Evolutionary conservation across 164 flowering plant species (phyloP).

Genomic region (Dillenia suffruticosa): DNA sequence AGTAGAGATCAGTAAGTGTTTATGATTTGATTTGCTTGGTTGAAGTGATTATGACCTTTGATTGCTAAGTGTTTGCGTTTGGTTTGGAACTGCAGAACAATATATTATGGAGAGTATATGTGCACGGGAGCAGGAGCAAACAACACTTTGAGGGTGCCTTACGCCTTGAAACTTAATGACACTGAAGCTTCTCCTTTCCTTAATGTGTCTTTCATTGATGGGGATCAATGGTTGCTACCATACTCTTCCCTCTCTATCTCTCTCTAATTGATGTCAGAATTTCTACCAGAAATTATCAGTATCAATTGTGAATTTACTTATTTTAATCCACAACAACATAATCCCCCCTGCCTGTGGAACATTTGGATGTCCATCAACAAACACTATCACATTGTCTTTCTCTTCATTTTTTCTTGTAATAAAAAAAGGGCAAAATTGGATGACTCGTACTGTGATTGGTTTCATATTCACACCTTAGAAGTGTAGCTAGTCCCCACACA

Average conservation of each 20-base stretch:
- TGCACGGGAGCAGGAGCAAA: conserved; percentile 79
- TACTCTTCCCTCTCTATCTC: conserved; percentile 3
- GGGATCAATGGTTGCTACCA: conserved; percentile 70
- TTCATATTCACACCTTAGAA: no score
- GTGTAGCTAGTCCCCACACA: no score
- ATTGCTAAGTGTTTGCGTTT: no score
- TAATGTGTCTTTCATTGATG: conserved; percentile 65
- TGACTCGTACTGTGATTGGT: no score
- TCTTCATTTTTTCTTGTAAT: no score
- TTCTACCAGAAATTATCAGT: background rate
- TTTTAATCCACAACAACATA: no score
- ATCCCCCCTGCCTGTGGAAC: no score
- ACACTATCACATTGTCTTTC: no score
- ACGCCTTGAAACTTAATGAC: conserved; percentile 58
- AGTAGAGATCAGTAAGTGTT: conserved; percentile 65
- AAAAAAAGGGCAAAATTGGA: no score
- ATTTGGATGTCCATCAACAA: no score
- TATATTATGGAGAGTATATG: conserved; percentile 83
- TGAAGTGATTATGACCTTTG: no score
- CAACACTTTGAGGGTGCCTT: conserved; percentile 48
- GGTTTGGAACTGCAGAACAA: conserved; percentile 38
- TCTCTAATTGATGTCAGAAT: background rate
- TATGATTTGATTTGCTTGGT: background rate
- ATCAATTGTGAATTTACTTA: no score
- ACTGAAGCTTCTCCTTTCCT: conserved; percentile 70